Conservation (phyloP, 345 rosid species). For the Eucalyptus marginata region DNA sequence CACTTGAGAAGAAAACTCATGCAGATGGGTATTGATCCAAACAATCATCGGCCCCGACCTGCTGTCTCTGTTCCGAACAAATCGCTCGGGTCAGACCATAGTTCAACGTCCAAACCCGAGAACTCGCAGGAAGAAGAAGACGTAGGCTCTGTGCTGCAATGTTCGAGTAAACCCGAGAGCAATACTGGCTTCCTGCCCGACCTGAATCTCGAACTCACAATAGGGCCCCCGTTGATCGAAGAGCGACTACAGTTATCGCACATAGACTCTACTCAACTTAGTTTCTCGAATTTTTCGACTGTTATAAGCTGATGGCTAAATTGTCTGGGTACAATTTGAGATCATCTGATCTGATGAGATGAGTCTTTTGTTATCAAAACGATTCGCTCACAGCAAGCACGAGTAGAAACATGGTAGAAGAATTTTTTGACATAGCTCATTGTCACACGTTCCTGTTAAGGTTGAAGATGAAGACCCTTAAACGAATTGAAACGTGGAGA, state of each 20-base stretch:
- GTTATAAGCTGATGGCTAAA: neutral
- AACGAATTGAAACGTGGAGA: neutral
- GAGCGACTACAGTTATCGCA: neutral
- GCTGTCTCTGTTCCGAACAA: neutral
- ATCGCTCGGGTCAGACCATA: neutral
- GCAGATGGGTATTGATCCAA: conserved; percentile 10
- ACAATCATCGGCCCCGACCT: neutral
- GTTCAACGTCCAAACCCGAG: neutral
- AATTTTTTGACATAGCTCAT: neutral
- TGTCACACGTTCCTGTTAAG: neutral
- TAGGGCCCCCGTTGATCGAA: neutral
- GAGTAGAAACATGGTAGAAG: neutral
- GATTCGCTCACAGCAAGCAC: neutral
- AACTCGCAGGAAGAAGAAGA: neutral
- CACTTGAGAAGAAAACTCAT: conserved; percentile 11
- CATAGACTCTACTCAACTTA: neutral
- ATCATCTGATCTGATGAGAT: neutral
- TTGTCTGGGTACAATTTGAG: neutral
- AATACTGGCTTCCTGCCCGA: conserved; percentile 4
- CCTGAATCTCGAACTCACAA: conserved; percentile 12
- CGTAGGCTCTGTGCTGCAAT: neutral
- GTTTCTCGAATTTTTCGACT: neutral
- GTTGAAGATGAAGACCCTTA: neutral
- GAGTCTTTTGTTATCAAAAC: neutral
- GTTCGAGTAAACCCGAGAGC: neutral